Evolutionary conservation across 306 rosid species (phyloP).

Genomic region (Echinosophora koreensis): DNA sequence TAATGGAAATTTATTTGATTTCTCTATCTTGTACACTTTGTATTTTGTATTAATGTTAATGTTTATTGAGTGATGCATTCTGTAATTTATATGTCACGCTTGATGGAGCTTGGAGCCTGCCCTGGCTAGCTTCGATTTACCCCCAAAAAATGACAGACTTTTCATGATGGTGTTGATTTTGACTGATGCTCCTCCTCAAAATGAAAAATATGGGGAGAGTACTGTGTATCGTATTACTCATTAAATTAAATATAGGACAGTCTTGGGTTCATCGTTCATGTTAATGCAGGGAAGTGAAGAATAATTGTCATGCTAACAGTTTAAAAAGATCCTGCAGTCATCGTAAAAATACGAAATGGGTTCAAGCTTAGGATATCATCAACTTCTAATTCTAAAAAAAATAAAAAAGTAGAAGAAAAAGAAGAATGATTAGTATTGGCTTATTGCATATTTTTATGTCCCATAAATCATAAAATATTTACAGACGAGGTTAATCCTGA

Average conservation of each 20-base stretch:
- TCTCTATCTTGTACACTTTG: conserved; percentile 39
- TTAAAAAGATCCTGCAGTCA: no score
- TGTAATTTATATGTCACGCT: conserved; percentile 25
- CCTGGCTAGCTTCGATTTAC: no score
- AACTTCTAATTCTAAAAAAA: no score
- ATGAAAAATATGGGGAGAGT: not conserved
- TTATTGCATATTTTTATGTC: no score
- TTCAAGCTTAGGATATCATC: no score
- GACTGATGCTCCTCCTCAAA: not conserved
- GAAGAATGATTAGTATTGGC: no score
- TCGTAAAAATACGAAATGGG: no score
- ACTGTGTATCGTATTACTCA: not conserved
- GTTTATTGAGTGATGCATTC: conserved; percentile 37
- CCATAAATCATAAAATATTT: no score
- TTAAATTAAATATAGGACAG: not conserved
- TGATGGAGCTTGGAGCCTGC: not conserved
- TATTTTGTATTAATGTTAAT: conserved; percentile 36
- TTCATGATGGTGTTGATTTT: conserved; percentile 22
- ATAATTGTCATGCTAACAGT: no score
- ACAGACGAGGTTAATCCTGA: no score
- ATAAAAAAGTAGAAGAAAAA: no score
- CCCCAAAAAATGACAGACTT: not conserved
- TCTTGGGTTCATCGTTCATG: not conserved
- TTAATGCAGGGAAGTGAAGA: not conserved
- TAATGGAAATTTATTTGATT: conserved; percentile 37